Evolutionary conservation across 2,329 filamentous ascomycete species (phyloP).

Genomic region (Colletotrichum theobromicola): DNA sequence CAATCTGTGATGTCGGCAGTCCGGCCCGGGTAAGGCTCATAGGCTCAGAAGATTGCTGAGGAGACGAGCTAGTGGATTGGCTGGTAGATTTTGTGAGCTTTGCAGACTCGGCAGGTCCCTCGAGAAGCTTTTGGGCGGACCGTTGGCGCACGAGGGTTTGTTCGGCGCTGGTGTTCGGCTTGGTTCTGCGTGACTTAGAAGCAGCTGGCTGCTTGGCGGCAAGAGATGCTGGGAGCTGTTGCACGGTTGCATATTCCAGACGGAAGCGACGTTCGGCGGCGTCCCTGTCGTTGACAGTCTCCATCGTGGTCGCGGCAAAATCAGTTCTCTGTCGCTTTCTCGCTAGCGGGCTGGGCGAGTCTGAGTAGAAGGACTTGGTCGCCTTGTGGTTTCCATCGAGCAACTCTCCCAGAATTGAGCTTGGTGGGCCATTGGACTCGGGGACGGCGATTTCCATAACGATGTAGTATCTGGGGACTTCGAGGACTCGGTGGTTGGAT

Average conservation of each 20-base stretch:
- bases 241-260: slow-evolving; percentile 79
- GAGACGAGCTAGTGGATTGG: background rate
- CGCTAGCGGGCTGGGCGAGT: slow-evolving; percentile 18
- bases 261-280: slow-evolving; percentile 57
- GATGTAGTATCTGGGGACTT: background rate
- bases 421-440: slow-evolving; percentile 20
- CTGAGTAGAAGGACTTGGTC: slow-evolving; percentile 44
- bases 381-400: slow-evolving; percentile 46
- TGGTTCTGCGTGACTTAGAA: slow-evolving; percentile 43
- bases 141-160: slow-evolving; percentile 47
- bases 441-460: slow-evolving; percentile 32
- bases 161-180: slow-evolving; percentile 44
- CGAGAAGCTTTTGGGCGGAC: slow-evolving; percentile 39
- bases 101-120: slow-evolving; percentile 23
- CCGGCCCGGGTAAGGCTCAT: slow-evolving; percentile 35
- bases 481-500: background rate
- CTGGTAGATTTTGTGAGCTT: background rate
- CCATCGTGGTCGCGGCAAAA: background rate
- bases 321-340: slow-evolving; percentile 41
- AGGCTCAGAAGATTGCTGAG: slow-evolving; percentile 19
- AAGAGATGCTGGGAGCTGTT: slow-evolving; percentile 77
- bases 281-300: background rate
- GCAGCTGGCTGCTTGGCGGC: slow-evolving; percentile 74
- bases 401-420: slow-evolving; percentile 38
- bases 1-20: slow-evolving; percentile 34